A percentile compares a stretch with the other conserved stretches of the same genome.
phyloP scores from a whole-genome alignment of 2,329 filamentous ascomycete species.

The Stemphylium vesicarium region DNA sequence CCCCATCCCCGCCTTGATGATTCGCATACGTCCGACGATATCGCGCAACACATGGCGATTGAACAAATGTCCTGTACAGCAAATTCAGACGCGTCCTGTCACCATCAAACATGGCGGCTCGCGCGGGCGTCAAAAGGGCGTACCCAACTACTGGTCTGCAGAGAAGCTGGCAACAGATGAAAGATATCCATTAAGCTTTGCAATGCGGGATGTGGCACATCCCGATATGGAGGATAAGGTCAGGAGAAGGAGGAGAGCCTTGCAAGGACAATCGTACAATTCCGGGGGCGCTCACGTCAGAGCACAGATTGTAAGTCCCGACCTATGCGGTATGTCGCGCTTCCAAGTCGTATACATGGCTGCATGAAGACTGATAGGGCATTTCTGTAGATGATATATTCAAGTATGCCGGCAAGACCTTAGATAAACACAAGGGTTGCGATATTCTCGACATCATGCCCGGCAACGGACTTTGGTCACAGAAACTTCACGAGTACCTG shows the following conservation, averaged over 20 bases:
- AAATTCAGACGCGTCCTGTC: conserved; percentile 10
- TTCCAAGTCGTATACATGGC: conserved; percentile 11
- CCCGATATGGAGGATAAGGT: conserved; percentile 9
- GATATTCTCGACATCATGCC: conserved; percentile 90
- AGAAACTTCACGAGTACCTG: conserved; percentile 74
- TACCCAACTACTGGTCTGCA: conserved; percentile 13
- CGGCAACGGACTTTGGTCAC: conserved; percentile 78
- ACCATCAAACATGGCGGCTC: conserved; percentile 1
- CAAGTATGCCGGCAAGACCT: conserved; percentile 69
- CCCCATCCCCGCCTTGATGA: conserved; percentile 20
- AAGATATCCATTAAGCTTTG: conserved; percentile 22
- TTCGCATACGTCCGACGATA: conserved; percentile 22
- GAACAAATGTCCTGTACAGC: neutral
- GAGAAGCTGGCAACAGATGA: conserved; percentile 22
- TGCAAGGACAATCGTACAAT: neutral
- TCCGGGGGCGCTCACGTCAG: conserved; percentile 20
- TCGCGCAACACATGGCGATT: conserved; percentile 12
- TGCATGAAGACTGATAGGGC: conserved; percentile 14
- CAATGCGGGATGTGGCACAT: conserved; percentile 16
- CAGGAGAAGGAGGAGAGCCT: conserved; percentile 1
- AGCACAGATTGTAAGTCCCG: conserved; percentile 51
- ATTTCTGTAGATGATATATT: conserved; percentile 68
- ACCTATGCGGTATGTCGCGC: conserved; percentile 53
- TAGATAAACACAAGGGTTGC: conserved; percentile 75
- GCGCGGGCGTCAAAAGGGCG: conserved; percentile 1